Evolutionary conservation across 1,284 basidiomycete species (phyloP).

Genomic region (Ganoderma sp.): DNA sequence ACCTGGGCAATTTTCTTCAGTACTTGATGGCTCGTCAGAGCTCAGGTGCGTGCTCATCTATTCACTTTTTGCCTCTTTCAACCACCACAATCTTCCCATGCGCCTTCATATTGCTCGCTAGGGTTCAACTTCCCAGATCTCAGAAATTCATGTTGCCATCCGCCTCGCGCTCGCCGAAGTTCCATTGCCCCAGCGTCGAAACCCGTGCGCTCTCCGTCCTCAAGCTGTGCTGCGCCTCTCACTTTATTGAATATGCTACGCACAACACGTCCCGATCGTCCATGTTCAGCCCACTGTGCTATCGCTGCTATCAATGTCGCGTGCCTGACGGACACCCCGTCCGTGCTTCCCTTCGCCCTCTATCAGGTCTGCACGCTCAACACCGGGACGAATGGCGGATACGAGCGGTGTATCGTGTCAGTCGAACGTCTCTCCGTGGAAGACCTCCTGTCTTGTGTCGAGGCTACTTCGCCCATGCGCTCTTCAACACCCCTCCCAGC

Average conservation of each 20-base stretch:
- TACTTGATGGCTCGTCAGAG: constrained; percentile 1
- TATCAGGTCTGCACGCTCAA: not conserved
- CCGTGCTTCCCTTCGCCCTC: constrained; percentile 7
- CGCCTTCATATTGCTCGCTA: not conserved
- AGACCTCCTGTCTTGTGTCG: constrained; percentile 13
- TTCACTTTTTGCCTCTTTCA: no score
- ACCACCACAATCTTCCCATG: not conserved
- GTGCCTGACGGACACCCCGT: constrained; percentile 2
- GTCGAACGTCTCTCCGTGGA: constrained; percentile 4
- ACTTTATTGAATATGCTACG: not conserved
- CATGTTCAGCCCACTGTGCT: not conserved
- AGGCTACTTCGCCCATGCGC: no score
- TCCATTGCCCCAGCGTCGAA: not conserved
- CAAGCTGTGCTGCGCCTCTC: not conserved
- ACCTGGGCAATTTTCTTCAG: not conserved
- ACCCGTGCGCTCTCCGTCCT: not conserved
- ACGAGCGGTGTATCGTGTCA: not conserved
- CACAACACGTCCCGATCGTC: not conserved
- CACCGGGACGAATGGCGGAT: not conserved
- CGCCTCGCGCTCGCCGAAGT: constrained; percentile 9
- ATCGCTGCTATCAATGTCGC: constrained; percentile 7
- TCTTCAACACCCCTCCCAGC: no score
- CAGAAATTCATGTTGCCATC: constrained; percentile 6
- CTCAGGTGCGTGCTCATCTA: not conserved
- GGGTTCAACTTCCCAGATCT: not conserved